Percentiles rank a stretch among this genome's conserved stretches.
These are phyloP conservation scores for Symbiodinium pilosum DNA, from an alignment of 73 alveolate genomes.

Conservation along the genomic window DNA sequence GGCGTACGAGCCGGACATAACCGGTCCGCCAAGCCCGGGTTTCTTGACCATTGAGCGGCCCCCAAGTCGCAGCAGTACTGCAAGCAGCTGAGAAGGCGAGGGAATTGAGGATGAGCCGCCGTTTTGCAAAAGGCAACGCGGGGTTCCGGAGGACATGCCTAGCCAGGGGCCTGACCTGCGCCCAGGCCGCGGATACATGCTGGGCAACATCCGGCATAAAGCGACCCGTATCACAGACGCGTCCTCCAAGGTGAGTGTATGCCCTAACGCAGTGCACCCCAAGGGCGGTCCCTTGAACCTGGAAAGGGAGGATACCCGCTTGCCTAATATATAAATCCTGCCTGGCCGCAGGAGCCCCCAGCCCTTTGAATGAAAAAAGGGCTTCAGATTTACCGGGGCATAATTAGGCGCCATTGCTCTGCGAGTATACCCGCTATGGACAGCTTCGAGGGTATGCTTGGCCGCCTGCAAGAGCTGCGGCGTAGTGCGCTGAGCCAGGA, in stretches of 20 bases:
- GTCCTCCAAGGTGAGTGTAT: not conserved
- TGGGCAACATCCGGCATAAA: not conserved
- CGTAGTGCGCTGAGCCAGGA: not conserved
- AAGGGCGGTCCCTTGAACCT: not conserved
- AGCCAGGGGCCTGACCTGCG: not conserved
- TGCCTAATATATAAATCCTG: too few relatives aligned
- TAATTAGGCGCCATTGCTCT: not conserved
- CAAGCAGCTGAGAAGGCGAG: not conserved
- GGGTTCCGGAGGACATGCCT: not conserved
- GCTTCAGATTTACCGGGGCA: not conserved
- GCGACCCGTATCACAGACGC: not conserved
- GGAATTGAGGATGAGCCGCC: not conserved
- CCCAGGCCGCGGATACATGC: not conserved
- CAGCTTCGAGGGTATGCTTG: not conserved
- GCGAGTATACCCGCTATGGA: not conserved
- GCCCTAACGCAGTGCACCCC: not conserved
- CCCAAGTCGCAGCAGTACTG: not conserved
- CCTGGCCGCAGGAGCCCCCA: not conserved
- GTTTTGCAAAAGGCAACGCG: not conserved
- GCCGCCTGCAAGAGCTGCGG: not conserved
- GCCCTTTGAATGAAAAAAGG: not conserved
- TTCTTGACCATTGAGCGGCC: not conserved
- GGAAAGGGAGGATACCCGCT: not conserved
- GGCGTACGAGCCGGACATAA: not conserved
- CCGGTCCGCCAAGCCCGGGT: not conserved